Evolutionary conservation across 2,329 filamentous ascomycete species (phyloP).

Genomic region (Emmonsiellopsis sp.): DNA sequence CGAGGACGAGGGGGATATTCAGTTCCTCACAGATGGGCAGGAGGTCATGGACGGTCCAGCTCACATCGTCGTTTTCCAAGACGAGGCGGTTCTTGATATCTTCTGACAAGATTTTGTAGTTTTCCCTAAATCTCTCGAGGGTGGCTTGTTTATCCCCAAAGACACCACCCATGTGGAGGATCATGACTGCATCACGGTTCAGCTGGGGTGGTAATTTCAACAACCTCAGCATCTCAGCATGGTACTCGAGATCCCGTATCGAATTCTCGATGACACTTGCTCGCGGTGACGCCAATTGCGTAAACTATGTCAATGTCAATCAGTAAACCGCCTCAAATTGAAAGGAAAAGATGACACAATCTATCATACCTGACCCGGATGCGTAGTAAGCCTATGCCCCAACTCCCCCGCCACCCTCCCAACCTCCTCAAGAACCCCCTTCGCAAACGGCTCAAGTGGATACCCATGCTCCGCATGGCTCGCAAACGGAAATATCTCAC

Average conservation of each 20-base stretch:
- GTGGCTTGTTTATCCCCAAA: conserved; percentile 81
- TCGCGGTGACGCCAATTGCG: conserved; percentile 77
- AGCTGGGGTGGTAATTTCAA: conserved; percentile 68
- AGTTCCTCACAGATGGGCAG: conserved; percentile 84
- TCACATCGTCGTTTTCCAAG: conserved; percentile 88
- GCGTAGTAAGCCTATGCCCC: conserved; percentile 77
- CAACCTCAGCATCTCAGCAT: conserved; percentile 72
- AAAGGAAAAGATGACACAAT: neutral
- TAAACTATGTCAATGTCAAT: conserved; percentile 48
- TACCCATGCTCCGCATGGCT: conserved; percentile 84
- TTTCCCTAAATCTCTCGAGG: conserved; percentile 64
- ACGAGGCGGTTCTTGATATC: conserved; percentile 73
- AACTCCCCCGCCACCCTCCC: conserved; percentile 68
- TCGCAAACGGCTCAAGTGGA: conserved; percentile 71
- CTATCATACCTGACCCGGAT: conserved; percentile 61
- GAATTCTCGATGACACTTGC: conserved; percentile 66
- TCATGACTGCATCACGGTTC: conserved; percentile 83
- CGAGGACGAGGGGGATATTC: conserved; percentile 85
- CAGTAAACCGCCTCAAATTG: neutral
- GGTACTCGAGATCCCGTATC: conserved; percentile 75
- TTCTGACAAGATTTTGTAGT: conserved; percentile 58
- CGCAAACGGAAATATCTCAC: conserved; percentile 95
- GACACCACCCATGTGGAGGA: conserved; percentile 83
- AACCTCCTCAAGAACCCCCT: conserved; percentile 63
- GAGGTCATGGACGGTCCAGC: conserved; percentile 85